Percentiles rank a stretch among this genome's conserved stretches.
phyloP scores from a whole-genome alignment of 352 stramenopile genomes.

The Phytophthora lateralis region DNA sequence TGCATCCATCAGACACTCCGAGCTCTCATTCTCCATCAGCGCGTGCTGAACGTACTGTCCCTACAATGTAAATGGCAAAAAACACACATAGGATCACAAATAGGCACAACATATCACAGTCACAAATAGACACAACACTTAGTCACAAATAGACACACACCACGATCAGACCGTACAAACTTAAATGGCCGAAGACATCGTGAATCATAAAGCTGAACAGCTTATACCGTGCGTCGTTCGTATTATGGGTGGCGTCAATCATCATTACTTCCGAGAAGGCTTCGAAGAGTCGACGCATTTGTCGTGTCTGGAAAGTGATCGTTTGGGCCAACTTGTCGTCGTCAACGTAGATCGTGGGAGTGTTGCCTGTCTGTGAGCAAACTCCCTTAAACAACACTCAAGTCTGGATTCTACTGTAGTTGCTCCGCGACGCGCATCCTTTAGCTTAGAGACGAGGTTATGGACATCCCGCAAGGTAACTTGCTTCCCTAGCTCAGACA shows the following conservation, averaged over 20 bases:
- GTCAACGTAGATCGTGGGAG: slow-evolving; percentile 8
- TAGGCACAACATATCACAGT: not conserved
- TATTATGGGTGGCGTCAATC: slow-evolving; percentile 3
- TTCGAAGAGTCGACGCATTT: slow-evolving; percentile 9
- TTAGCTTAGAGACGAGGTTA: not conserved
- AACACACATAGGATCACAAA: not conserved
- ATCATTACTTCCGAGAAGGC: slow-evolving; percentile 8
- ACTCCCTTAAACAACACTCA: not conserved
- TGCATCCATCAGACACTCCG: not conserved
- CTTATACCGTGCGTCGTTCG: slow-evolving; percentile 1
- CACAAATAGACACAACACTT: not conserved
- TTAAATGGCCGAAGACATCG: slow-evolving; percentile 1
- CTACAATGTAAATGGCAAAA: not conserved
- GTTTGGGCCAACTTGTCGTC: slow-evolving; percentile 5
- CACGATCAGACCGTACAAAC: not conserved
- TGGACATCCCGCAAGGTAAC: not conserved
- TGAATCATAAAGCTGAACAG: slow-evolving; percentile 1
- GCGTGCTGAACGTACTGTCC: slow-evolving; percentile 1
- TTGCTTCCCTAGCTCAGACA: not conserved
- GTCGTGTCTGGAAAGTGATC: slow-evolving; percentile 12
- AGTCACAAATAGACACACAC: not conserved
- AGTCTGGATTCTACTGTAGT: not conserved
- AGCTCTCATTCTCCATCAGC: slow-evolving; percentile 3
- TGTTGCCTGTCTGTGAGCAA: not conserved
- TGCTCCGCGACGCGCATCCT: not conserved